Percentiles rank a stretch among this genome's conserved stretches.
Evolutionary conservation across 331 rosid species (phyloP).

Genomic region (Pyracantha coccinea): DNA sequence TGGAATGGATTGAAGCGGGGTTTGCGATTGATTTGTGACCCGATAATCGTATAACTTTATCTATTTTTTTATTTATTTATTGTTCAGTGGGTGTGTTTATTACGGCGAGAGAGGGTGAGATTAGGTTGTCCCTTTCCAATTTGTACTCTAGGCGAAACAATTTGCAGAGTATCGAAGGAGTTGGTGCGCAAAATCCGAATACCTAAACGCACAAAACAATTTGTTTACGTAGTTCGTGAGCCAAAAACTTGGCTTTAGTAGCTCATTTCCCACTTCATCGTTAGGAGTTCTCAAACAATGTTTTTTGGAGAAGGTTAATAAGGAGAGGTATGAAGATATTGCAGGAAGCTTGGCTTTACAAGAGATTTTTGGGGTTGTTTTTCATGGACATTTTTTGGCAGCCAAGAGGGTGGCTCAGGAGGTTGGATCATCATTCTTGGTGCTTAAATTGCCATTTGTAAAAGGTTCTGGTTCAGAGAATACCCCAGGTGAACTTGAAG

Average conservation of each 20-base stretch:
- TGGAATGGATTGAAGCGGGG: too few relatives aligned
- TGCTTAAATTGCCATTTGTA: slow-evolving; percentile 40
- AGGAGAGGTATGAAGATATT: slow-evolving; percentile 50
- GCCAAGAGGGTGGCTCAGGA: slow-evolving; percentile 61
- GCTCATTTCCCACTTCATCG: slow-evolving; percentile 54
- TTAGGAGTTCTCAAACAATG: slow-evolving; percentile 56
- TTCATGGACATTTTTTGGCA: slow-evolving; percentile 52
- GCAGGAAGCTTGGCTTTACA: slow-evolving; percentile 54
- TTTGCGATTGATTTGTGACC: too few relatives aligned
- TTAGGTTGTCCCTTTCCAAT: too few relatives aligned
- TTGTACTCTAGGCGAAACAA: too few relatives aligned
- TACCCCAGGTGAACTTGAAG: slow-evolving; percentile 21
- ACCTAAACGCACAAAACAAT: too few relatives aligned
- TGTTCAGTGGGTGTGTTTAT: too few relatives aligned
- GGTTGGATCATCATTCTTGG: slow-evolving; percentile 52
- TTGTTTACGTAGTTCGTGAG: too few relatives aligned
- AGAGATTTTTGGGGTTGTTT: slow-evolving; percentile 55
- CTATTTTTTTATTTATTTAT: too few relatives aligned
- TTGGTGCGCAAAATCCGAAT: too few relatives aligned
- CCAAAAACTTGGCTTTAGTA: slow-evolving; percentile 14
- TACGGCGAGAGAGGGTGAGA: too few relatives aligned
- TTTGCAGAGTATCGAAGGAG: too few relatives aligned
- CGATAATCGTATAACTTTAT: too few relatives aligned
- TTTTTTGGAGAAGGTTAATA: slow-evolving; percentile 53
- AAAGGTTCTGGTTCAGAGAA: slow-evolving; percentile 13